Percentiles rank a stretch among this genome's conserved stretches.
Conservation (phyloP, 129 eudicot genomes). For the Saposhnikovia divaricata region DNA sequence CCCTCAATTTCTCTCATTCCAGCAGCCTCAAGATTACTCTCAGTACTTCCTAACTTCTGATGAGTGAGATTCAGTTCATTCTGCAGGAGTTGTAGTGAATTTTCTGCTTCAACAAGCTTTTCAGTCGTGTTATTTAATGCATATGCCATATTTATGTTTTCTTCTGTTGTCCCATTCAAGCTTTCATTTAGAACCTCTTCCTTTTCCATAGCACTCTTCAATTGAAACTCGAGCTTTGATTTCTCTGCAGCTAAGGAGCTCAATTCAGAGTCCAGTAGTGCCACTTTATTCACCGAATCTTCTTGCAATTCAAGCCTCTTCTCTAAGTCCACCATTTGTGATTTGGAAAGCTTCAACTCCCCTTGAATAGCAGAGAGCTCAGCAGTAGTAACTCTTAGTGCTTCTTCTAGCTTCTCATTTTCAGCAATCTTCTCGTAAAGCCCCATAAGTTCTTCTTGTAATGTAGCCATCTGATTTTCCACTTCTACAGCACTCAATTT, state of each 20-base stretch:
- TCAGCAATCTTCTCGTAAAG: constrained; percentile 53
- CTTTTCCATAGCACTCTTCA: constrained; percentile 42
- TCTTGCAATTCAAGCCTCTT: constrained; percentile 46
- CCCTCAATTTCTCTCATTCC: constrained; percentile 2
- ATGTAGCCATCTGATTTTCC: constrained; percentile 58
- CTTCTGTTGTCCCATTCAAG: constrained; percentile 45
- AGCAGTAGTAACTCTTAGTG: constrained; percentile 33
- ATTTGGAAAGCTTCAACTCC: constrained; percentile 51
- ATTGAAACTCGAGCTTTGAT: constrained; percentile 47
- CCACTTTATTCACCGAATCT: constrained; percentile 32
- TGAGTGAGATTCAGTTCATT: background rate
- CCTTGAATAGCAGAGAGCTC: constrained; percentile 47
- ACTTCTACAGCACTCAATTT: constrained; percentile 56
- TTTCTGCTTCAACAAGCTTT: constrained; percentile 61
- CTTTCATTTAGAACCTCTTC: constrained; percentile 48
- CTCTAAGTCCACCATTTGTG: constrained; percentile 37
- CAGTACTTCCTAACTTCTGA: background rate
- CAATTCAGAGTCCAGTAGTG: constrained; percentile 34
- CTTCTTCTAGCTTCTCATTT: constrained; percentile 60
- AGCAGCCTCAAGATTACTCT: background rate
- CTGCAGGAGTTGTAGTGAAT: constrained; percentile 5
- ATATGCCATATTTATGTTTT: constrained; percentile 59
- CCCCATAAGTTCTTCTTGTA: constrained; percentile 59
- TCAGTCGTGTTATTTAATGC: constrained; percentile 35
- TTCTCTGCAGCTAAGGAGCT: constrained; percentile 20